Base-by-base conservation (phyloP, 169 alveolate genomes). In the Cryptosporidium muris region DNA sequence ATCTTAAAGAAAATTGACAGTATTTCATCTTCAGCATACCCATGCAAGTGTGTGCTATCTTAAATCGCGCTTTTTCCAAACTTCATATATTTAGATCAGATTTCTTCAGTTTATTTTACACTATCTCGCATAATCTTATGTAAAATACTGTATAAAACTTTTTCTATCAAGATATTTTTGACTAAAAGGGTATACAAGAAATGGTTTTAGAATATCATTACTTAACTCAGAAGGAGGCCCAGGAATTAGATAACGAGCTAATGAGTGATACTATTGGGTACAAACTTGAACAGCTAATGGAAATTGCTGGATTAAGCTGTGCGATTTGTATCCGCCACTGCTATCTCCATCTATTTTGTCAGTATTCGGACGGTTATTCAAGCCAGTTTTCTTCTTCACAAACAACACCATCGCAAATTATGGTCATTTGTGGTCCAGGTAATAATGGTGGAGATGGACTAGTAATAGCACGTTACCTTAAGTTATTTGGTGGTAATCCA, bases 401-500 rank as follows among this genome's bases (percentile, higher is more conserved):
- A 2, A 47, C 2, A 34, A 74, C 3, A 5, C 58, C 67, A 38
- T 25, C 25, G 25, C 25, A 25, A 25, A 58, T 90, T 7, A 54
- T 60, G 43, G 49, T 89, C n/a, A 58, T 58, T 43, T 91, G 95
- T 89, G 98, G 97, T 2, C 98, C 97, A 8, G 98, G 98, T 12
- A 92, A 96, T 85, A 96, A 96, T 90, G 97, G 96, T n/a, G 96
- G 96, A 2, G 97, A 94, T 74, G 96, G 95, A 1, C 81, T 95
- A 54, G 96, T 94, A 2, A 93, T 94, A 54, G 94, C 95, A n/a
- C 90, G 97, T 53, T 94, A 92, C 80, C 81, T 94, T 42, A 88
- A 90, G 47, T 88, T 89, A 62, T 93, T 92, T 68, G 95, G 96
- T 11, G 88, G 85, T 45, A 74, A 81, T 8, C 81, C 91, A 25